These are phyloP conservation scores for Malus hybrid DNA, from an alignment of 331 rosid genomes.

Conservation along the genomic window DNA sequence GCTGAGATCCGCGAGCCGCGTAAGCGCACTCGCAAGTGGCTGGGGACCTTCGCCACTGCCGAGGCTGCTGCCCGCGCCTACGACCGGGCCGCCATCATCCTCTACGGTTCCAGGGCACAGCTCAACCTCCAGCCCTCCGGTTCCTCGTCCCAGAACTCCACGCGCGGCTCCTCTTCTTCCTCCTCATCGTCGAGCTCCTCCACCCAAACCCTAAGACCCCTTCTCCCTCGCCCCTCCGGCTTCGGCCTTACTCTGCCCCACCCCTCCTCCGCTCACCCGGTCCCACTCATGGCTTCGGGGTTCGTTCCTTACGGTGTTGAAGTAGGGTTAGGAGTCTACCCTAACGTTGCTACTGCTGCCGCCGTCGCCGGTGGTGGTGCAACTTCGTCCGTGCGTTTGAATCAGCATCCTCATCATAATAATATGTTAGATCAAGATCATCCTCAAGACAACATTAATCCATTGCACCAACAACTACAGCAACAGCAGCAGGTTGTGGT, in stretches of 20 bases:
- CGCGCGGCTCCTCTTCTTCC: constrained; percentile 19
- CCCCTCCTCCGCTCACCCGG: constrained; percentile 21
- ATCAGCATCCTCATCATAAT: background rate
- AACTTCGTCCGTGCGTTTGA: constrained; percentile 9
- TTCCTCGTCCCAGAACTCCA: constrained; percentile 20
- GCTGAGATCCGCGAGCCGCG: constrained; percentile 98
- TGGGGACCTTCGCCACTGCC: constrained; percentile 85
- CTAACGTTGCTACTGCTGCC: background rate
- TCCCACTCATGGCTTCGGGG: constrained; percentile 11
- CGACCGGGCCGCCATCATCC: constrained; percentile 89
- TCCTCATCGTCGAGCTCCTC: constrained; percentile 19
- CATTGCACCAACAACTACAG: background rate
- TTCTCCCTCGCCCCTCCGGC: constrained; percentile 80
- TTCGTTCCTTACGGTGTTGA: constrained; percentile 17
- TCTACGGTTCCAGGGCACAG: constrained; percentile 81
- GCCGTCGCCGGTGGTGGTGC: background rate
- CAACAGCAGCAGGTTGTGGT: constrained; percentile 2
- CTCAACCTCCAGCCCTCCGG: constrained; percentile 71
- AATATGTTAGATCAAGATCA: background rate
- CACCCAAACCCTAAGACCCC: constrained; percentile 57
- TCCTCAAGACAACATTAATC: background rate
- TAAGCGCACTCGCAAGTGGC: constrained; percentile 56
- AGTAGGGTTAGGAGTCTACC: constrained; percentile 2
- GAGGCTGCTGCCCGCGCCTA: constrained; percentile 93
- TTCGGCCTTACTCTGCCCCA: constrained; percentile 13